Conservation (phyloP, 805 yeast species). For the Metschnikowia matae region DNA sequence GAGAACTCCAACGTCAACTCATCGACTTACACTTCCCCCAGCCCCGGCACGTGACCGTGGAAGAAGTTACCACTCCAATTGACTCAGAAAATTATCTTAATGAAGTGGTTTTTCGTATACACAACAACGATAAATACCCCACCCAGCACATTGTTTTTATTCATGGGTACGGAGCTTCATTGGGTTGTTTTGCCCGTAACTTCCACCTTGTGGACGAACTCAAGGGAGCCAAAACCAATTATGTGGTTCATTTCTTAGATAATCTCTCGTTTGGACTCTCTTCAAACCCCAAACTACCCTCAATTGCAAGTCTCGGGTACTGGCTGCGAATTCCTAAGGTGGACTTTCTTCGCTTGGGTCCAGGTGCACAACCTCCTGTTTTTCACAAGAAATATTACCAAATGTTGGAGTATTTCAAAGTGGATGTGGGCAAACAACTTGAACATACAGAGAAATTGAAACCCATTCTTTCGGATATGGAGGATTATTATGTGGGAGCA, state of each 20-base stretch:
- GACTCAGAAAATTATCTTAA: slow-evolving; percentile 31
- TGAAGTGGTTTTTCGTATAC: slow-evolving; percentile 31
- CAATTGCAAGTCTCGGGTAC: slow-evolving; percentile 8
- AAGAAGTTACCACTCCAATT: slow-evolving; percentile 18
- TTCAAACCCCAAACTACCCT: slow-evolving; percentile 36
- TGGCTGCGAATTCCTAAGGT: slow-evolving; percentile 19
- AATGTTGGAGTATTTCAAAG: slow-evolving; percentile 32
- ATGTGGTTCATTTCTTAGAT: slow-evolving; percentile 48
- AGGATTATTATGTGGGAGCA: slow-evolving; percentile 52
- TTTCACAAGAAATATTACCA: slow-evolving; percentile 39
- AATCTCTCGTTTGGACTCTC: slow-evolving; percentile 50
- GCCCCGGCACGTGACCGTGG: slow-evolving; percentile 18
- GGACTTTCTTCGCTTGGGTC: slow-evolving; percentile 22
- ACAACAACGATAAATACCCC: slow-evolving; percentile 19
- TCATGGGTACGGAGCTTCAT: slow-evolving; percentile 56
- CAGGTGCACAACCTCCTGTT: slow-evolving; percentile 21
- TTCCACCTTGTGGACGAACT: slow-evolving; percentile 38
- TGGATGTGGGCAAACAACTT: slow-evolving; percentile 24
- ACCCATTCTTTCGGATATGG: slow-evolving; percentile 43
- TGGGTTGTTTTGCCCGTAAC: slow-evolving; percentile 55
- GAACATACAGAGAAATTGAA: slow-evolving; percentile 32
- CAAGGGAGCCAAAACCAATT: slow-evolving; percentile 28
- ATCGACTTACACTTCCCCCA: slow-evolving; percentile 33
- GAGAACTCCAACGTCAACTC: slow-evolving; percentile 31
- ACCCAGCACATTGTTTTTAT: slow-evolving; percentile 46